These are phyloP conservation scores for Kregervanrija delftensis DNA, from an alignment of 805 yeast species.

Conservation along the genomic window DNA sequence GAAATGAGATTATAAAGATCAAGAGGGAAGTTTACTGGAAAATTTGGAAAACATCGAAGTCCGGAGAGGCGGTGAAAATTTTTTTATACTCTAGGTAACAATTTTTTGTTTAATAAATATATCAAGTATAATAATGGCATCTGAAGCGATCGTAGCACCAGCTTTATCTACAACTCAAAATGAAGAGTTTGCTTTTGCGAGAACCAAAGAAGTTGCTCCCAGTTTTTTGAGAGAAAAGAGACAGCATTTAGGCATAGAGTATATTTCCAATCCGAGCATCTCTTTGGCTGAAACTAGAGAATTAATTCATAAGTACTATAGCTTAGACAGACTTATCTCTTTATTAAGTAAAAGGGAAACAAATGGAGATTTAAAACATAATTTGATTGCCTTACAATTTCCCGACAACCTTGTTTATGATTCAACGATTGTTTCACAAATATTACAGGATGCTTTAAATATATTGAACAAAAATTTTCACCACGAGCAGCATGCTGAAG, in stretches of 20 bases:
- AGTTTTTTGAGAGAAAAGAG: constrained; percentile 13
- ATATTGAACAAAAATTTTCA: constrained; percentile 4
- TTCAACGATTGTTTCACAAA: constrained; percentile 61
- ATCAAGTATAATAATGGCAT: too few species aligned
- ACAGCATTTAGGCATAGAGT: constrained; percentile 23
- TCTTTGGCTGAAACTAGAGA: constrained; percentile 23
- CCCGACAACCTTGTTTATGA: constrained; percentile 80
- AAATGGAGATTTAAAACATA: constrained; percentile 26
- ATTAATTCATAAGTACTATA: constrained; percentile 45
- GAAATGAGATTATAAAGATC: too few species aligned
- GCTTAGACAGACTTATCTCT: constrained; percentile 27
- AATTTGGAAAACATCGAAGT: too few species aligned
- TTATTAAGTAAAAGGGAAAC: constrained; percentile 22
- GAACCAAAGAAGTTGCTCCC: constrained; percentile 21
- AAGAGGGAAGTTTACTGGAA: too few species aligned
- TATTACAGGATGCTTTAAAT: constrained; percentile 36
- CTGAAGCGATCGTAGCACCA: constrained; percentile 34
- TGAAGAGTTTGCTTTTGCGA: constrained; percentile 47
- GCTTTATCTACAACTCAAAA: constrained; percentile 70
- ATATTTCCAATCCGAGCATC: constrained; percentile 17
- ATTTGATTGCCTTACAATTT: constrained; percentile 74
- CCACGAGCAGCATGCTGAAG: constrained; percentile 6
- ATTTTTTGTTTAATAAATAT: too few species aligned
- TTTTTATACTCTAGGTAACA: too few species aligned
- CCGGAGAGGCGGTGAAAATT: too few species aligned